Evolutionary conservation across 305 asterid genomes (phyloP), one percentile per base, ranked within the genome.

Genomic region (Fraxinus albicans): DNA sequence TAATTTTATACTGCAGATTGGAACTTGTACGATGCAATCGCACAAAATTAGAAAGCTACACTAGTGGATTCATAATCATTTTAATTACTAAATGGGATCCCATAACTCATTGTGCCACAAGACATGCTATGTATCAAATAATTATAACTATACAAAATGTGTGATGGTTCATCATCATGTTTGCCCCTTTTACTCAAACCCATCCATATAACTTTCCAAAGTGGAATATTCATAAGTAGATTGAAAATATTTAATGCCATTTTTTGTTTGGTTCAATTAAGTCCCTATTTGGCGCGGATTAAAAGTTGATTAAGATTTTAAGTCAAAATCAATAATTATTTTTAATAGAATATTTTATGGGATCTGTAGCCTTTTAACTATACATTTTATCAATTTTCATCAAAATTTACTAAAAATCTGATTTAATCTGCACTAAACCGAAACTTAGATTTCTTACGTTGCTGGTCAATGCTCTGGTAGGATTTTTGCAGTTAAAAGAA

Each of bases 131-230:
- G 34, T 31, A 69, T 27, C 35, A 67, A 67, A 27, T 67, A 67
- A 67, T 67, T 27, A 67, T 69, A 29, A 69, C 19, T 78, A 83
- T 69, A 84, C 69, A 63, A 84, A 84, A 77, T 84, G 86, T 85
- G 84, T 78, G 36, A 78, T 13, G 85, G 38, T 40, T 53, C 86
- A 83, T 87, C 86, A 87, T 85, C 50, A 65, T 69, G 79, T 78
- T 81, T 33, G 34, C 79, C 42, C 70, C 50, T 69, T 65, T 25
- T 19, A 34, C 74, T 82, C 36, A 53, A 80, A 79, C 7, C 81
- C 73, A 81, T 31, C 9, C 34, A 40, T 55, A 73, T 75, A 85
- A 25, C 72, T 47, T 69, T 69, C 25, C 31, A 69, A 69, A 69
- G 40, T 69, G 35, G 36, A 3, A 55, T 42, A 77, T 9, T 21